phyloP scores from a whole-genome alignment of 1,284 basidiomycete species.

The Apiotrichum montevideense region DNA sequence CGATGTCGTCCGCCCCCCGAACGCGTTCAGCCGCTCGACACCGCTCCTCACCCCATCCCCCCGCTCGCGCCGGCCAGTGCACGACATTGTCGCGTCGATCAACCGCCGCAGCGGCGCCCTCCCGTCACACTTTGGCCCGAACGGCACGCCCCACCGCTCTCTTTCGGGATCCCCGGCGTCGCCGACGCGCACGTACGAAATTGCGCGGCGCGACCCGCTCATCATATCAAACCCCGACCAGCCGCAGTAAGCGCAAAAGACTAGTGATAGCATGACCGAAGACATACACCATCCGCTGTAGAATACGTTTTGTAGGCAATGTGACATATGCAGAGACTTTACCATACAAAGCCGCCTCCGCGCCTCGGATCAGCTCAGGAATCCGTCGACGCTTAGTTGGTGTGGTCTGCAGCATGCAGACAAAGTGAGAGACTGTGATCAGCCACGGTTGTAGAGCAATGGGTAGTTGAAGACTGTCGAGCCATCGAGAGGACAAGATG shows the following conservation, averaged over 20 bases:
- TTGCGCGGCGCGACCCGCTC: neutral
- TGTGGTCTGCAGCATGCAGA: no score
- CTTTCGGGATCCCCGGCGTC: neutral
- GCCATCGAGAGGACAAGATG: no score
- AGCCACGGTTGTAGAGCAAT: no score
- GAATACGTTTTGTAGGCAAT: no score
- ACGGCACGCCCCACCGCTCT: neutral
- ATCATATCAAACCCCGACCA: neutral
- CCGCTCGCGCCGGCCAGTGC: constrained; percentile 23
- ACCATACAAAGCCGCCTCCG: no score
- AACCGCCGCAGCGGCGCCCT: constrained; percentile 17
- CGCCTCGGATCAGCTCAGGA: no score
- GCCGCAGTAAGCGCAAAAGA: neutral
- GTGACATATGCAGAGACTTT: no score
- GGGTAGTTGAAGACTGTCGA: no score
- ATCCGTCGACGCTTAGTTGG: no score
- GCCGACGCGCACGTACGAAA: neutral
- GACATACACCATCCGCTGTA: no score
- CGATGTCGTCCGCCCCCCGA: neutral
- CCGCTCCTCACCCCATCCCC: neutral
- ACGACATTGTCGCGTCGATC: constrained; percentile 37
- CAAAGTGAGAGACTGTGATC: no score
- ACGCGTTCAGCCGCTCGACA: neutral
- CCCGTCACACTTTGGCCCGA: neutral
- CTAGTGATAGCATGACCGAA: no score